A percentile compares a stretch with the other conserved stretches of the same genome.
These are phyloP conservation scores for Alternaria sp. DNA, from an alignment of 2,329 filamentous ascomycete species.

Conservation along the genomic window DNA sequence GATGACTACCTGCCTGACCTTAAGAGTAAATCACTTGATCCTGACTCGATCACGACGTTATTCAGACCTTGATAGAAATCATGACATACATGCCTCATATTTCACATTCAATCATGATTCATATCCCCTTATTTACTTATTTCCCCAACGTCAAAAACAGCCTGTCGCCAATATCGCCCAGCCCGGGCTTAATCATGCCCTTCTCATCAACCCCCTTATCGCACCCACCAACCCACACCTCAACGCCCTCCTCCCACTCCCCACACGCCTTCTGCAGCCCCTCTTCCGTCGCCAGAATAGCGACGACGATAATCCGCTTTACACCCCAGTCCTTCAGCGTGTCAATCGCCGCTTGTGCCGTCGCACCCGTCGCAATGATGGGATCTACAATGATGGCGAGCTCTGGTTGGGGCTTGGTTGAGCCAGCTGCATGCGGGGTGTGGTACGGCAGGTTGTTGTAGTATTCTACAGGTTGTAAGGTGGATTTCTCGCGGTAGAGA, in stretches of 20 bases:
- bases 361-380: slow-evolving; percentile 91
- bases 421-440: slow-evolving; percentile 50
- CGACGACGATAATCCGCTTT: slow-evolving; percentile 77
- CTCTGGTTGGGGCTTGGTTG: slow-evolving; percentile 50
- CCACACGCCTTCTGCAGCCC: slow-evolving; percentile 75
- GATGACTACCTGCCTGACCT: too few relatives aligned
- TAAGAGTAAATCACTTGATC: too few relatives aligned
- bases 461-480: slow-evolving; percentile 90
- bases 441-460: slow-evolving; percentile 95
- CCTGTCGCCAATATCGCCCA: slow-evolving; percentile 90
- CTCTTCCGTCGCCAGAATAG: slow-evolving; percentile 73
- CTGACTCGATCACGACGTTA: too few relatives aligned
- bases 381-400: slow-evolving; percentile 89
- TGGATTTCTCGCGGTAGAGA: slow-evolving; percentile 88
- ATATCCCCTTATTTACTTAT: slow-evolving; percentile 13
- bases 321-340: slow-evolving; percentile 91
- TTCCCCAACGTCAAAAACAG: slow-evolving; percentile 90
- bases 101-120: background rate
- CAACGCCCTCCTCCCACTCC: slow-evolving; percentile 78
- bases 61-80: too few relatives aligned
- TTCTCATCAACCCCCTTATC: slow-evolving; percentile 75
- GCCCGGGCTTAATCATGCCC: slow-evolving; percentile 88
- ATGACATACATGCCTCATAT: background rate
- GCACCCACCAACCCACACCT: slow-evolving; percentile 83
- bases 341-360: slow-evolving; percentile 86